phyloP scores from a whole-genome alignment of 345 rosid genomes.

The Heritiera littoralis region DNA sequence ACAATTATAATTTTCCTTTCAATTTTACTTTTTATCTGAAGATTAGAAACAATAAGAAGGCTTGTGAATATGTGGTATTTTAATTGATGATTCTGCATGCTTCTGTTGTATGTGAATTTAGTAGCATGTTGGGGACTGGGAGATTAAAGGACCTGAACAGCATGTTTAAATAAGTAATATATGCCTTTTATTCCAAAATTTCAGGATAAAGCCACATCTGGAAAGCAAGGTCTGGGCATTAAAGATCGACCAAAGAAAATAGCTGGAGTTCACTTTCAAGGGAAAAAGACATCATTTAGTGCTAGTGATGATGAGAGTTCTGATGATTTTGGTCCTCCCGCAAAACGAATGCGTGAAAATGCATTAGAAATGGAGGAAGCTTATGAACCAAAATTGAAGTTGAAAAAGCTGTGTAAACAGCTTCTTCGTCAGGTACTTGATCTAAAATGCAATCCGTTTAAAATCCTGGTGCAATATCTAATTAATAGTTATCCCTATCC shows the following conservation, averaged over 20 bases:
- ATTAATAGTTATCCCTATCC: conserved; percentile 11
- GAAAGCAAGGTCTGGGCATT: conserved; percentile 96
- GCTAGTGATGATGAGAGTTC: conserved; percentile 57
- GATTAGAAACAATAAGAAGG: not conserved
- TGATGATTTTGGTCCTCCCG: conserved; percentile 30
- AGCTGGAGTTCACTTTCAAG: conserved; percentile 77
- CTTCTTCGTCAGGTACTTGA: conserved; percentile 65
- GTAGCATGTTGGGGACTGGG: not conserved
- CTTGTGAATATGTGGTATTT: not conserved
- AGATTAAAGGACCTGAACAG: not conserved
- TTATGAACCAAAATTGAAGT: conserved; percentile 54
- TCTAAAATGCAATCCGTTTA: conserved; percentile 11
- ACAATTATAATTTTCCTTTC: not conserved
- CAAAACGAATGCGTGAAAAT: conserved; percentile 38
- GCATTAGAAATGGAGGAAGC: conserved; percentile 22
- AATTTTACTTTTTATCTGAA: not conserved
- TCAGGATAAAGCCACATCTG: conserved; percentile 89
- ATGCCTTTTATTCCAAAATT: conserved; percentile 2
- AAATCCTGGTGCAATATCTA: not conserved
- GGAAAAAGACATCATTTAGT: conserved; percentile 69
- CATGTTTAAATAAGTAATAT: not conserved
- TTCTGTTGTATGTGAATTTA: not conserved
- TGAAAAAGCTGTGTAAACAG: conserved; percentile 70
- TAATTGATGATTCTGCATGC: not conserved
- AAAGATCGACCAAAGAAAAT: conserved; percentile 75